Percentiles rank a stretch among this genome's conserved stretches.
Evolutionary conservation across 2,329 filamentous ascomycete species (phyloP).

Genomic region (Coleophoma eucalyptorum): DNA sequence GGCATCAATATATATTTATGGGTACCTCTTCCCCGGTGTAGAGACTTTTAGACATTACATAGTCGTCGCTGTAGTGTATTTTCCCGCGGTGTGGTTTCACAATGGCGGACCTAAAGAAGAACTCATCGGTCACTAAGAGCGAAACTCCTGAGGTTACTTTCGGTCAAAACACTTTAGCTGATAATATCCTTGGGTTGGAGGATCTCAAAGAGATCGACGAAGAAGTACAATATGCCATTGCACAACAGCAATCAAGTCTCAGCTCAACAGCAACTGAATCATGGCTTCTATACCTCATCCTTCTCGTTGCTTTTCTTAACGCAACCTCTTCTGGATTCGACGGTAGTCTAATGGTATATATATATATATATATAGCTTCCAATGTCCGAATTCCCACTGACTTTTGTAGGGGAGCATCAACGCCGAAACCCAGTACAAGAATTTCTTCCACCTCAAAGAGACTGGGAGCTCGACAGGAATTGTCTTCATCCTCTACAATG

Average conservation of each 20-base stretch:
- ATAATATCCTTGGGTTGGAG: slow-evolving; percentile 3
- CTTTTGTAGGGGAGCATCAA: slow-evolving; percentile 30
- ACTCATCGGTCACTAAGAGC: background rate
- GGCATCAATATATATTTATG: background rate
- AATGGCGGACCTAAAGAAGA: slow-evolving; percentile 1
- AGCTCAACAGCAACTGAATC: slow-evolving; percentile 7
- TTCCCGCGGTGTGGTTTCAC: background rate
- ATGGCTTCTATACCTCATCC: slow-evolving; percentile 8
- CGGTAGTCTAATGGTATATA: slow-evolving; percentile 44
- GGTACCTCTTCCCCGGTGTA: background rate
- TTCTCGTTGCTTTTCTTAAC: slow-evolving; percentile 13
- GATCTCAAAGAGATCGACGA: slow-evolving; percentile 11
- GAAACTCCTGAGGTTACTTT: background rate
- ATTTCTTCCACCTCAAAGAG: slow-evolving; percentile 11
- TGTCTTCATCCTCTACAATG: slow-evolving; percentile 17
- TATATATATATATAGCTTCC: too few relatives aligned
- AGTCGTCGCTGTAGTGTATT: background rate
- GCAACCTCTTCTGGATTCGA: slow-evolving; percentile 38
- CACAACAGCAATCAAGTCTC: slow-evolving; percentile 8
- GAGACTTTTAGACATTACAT: background rate
- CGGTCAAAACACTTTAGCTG: background rate
- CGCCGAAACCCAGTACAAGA: slow-evolving; percentile 36
- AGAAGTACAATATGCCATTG: slow-evolving; percentile 10
- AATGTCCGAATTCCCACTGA: too few relatives aligned
- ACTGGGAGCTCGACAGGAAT: slow-evolving; percentile 13